These are phyloP conservation scores for Aschersonia sp. DNA, from an alignment of 2,329 filamentous ascomycete species.

Conservation along the genomic window DNA sequence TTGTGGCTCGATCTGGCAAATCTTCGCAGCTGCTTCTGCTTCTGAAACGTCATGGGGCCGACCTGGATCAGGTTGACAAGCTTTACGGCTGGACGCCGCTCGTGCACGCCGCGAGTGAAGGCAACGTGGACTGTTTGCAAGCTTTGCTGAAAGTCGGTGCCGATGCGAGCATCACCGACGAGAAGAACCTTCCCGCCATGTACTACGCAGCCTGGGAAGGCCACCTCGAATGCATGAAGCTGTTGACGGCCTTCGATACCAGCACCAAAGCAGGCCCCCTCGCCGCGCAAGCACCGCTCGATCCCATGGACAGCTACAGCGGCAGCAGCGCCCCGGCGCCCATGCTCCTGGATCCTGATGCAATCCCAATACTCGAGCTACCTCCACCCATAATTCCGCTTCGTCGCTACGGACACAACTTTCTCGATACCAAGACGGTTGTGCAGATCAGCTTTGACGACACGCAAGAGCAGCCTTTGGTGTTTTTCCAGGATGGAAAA, in stretches of 20 bases:
- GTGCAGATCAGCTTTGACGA: slow-evolving; percentile 84
- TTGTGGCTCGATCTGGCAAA: slow-evolving; percentile 80
- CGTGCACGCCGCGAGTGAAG: slow-evolving; percentile 92
- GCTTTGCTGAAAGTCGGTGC: slow-evolving; percentile 68
- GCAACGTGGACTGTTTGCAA: slow-evolving; percentile 76
- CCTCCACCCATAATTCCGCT: slow-evolving; percentile 93
- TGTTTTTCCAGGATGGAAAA: slow-evolving; percentile 96
- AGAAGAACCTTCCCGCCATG: slow-evolving; percentile 87
- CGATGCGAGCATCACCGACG: slow-evolving; percentile 67
- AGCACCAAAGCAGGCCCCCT: slow-evolving; percentile 27
- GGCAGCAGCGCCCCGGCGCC: slow-evolving; percentile 37
- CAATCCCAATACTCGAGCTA: slow-evolving; percentile 80
- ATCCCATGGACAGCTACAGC: slow-evolving; percentile 30
- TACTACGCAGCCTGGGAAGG: slow-evolving; percentile 99
- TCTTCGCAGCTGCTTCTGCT: slow-evolving; percentile 66
- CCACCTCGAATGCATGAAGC: slow-evolving; percentile 82
- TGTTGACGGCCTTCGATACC: slow-evolving; percentile 51
- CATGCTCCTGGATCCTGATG: slow-evolving; percentile 65
- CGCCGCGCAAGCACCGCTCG: slow-evolving; percentile 26
- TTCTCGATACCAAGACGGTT: slow-evolving; percentile 93
- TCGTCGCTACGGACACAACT: slow-evolving; percentile 92
- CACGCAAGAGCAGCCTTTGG: slow-evolving; percentile 57
- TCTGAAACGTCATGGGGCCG: slow-evolving; percentile 71
- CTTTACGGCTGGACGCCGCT: slow-evolving; percentile 95
- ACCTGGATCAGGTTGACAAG: slow-evolving; percentile 87